Evolutionary conservation across 257 asterid genomes (phyloP), one percentile per base, ranked within the genome.

Genomic region (Mentha longifolia): DNA sequence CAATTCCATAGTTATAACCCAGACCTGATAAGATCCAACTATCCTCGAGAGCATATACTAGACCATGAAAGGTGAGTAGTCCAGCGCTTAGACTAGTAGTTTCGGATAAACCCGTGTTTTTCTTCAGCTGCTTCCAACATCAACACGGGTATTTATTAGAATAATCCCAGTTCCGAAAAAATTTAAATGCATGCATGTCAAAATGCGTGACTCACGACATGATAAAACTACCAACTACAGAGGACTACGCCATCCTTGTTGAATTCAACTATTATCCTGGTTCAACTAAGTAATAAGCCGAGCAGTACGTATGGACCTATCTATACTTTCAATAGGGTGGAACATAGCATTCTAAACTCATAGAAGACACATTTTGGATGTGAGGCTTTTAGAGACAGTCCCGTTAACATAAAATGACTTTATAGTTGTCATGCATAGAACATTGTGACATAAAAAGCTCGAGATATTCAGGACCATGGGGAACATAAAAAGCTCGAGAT

Each of bases 21-120:
- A 95, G 81, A 57, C 99, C 99, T 11, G 99, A 88, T 72, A 83
- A 57, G 74, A 88, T 81, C 99, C 96, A 87, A 59, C 86, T 74
- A 71, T 82, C 89, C 77, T 92, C 96, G 25, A 95, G 86, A 78
- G 79, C 83, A 64, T 84, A 88, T 65, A 95, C 77, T 67, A 71
- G 84, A 72, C 87, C 96, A 64, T 87, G 76, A 80, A 91, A 94
- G 74, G 94, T 79, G 62, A 88, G 88, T 74, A 94, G 79, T 74
- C 88, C 82, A 77, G 98, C 97, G 1, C 87, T 80, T 72, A 89
- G 51, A 30, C 82, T 67, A 50, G 84, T 68, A 56, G 89, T 80
- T 80, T 86, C 91, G 7, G 84, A 77, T 57, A 76, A 71, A 51
- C 83, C 90, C 56, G 33, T 85, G 58, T 74, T 82, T 67, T 65